Evolutionary conservation across 139 green algal genomes (phyloP).

Genomic region (Chlamydomonas eustigma): DNA sequence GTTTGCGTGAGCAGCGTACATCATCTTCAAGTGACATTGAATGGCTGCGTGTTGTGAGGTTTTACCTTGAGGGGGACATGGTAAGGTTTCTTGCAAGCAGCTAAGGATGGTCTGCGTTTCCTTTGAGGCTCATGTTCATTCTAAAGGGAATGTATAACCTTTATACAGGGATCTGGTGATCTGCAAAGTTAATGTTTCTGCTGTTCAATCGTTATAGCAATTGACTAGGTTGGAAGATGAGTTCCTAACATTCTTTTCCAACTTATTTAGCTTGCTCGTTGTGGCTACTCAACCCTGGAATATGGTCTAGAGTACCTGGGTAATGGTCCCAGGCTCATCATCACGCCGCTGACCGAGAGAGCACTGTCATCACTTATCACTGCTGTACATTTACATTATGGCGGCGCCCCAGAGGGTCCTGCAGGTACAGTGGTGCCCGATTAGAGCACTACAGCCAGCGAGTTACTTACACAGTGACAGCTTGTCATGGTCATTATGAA

Average conservation of each 20-base stretch:
- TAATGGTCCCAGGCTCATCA: constrained; percentile 42
- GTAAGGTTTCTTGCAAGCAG: not conserved
- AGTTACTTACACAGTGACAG: no score
- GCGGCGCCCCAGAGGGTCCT: constrained; percentile 40
- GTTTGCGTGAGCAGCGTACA: constrained; percentile 23
- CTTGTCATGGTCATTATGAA: no score
- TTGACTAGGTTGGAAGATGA: no score
- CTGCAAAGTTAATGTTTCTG: no score
- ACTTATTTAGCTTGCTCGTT: no score
- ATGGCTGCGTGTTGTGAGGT: constrained; percentile 38
- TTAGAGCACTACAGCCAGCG: no score
- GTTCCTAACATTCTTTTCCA: no score
- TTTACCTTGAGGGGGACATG: constrained; percentile 34
- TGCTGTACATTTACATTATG: constrained; percentile 56
- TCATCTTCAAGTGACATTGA: constrained; percentile 27
- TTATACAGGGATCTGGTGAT: no score
- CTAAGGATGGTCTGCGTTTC: not conserved
- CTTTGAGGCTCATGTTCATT: no score
- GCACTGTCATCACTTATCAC: constrained; percentile 23
- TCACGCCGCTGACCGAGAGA: constrained; percentile 44
- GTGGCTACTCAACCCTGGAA: constrained; percentile 5
- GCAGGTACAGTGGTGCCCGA: constrained; percentile 21
- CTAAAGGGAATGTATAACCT: no score
- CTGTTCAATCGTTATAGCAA: no score
- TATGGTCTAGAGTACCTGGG: constrained; percentile 39